phyloP scores from a whole-genome alignment of 1,139 yeast species.

The Geotrichum restrictum region DNA sequence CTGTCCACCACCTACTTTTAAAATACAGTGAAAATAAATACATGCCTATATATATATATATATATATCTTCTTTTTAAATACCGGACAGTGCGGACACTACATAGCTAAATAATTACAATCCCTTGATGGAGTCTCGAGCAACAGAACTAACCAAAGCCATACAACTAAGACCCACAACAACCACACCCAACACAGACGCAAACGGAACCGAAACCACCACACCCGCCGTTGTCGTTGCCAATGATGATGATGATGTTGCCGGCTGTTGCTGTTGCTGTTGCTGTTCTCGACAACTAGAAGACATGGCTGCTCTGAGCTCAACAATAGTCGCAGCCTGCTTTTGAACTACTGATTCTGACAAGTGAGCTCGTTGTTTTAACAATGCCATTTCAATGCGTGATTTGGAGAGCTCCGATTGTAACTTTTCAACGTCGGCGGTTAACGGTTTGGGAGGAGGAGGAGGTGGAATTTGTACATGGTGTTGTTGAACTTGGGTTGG shows the following conservation, averaged over 20 bases:
- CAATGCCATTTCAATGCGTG: constrained; percentile 22
- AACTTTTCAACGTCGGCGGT: constrained; percentile 17
- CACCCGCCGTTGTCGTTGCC: neutral
- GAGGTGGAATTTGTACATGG: no score
- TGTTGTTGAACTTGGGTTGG: no score
- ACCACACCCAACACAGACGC: constrained; percentile 31
- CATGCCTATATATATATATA: neutral
- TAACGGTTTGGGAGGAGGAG: no score
- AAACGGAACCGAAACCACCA: neutral
- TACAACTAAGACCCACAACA: constrained; percentile 29
- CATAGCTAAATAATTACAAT: neutral
- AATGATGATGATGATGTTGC: no score
- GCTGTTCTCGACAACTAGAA: neutral
- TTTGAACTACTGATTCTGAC: constrained; percentile 26
- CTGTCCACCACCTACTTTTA: constrained; percentile 1
- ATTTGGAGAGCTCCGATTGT: constrained; percentile 19
- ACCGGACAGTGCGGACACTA: neutral
- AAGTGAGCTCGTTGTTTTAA: constrained; percentile 24
- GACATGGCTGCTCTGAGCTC: constrained; percentile 20
- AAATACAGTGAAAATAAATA: no score
- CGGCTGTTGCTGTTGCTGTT: no score
- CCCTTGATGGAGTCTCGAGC: constrained; percentile 21
- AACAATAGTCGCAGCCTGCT: constrained; percentile 24
- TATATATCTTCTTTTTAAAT: neutral
- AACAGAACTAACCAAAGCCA: constrained; percentile 29